Evolutionary conservation across 73 alveolate species (phyloP).

Genomic region (Breviolum minutum): DNA sequence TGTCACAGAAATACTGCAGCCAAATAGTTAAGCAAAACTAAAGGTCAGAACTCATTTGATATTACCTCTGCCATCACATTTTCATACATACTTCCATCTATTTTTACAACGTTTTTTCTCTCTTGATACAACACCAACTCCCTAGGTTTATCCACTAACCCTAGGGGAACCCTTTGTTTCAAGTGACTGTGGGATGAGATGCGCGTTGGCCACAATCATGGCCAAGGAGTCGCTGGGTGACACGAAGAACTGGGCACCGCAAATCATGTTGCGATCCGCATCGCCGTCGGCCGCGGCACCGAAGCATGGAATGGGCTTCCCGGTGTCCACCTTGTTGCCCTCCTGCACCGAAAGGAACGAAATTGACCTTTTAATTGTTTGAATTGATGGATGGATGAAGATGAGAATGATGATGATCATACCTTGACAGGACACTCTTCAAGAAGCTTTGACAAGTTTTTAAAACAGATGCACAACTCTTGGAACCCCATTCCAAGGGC

Average conservation of each 20-base stretch:
- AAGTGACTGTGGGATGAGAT: slow-evolving; percentile 73
- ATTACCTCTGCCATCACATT: no score
- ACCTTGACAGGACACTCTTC: no score
- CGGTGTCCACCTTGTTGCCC: slow-evolving; percentile 96
- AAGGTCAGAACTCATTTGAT: no score
- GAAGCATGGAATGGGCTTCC: slow-evolving; percentile 97
- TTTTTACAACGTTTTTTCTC: no score
- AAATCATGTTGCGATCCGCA: slow-evolving; percentile 99
- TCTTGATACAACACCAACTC: neutral
- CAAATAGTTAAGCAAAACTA: no score
- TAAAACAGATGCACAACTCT: no score
- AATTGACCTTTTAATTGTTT: neutral
- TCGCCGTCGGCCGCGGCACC: slow-evolving; percentile 99
- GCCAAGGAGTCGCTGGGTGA: slow-evolving; percentile 99
- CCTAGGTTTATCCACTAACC: neutral
- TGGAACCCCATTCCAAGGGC: neutral
- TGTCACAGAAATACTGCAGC: no score
- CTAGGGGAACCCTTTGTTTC: neutral
- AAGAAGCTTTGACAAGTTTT: no score
- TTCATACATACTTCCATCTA: no score
- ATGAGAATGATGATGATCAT: neutral
- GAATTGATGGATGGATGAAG: neutral
- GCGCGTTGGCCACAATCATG: slow-evolving; percentile 96
- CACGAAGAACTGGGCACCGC: slow-evolving; percentile 99
- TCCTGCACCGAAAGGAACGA: slow-evolving; percentile 12